Percentiles rank a stretch among this genome's conserved stretches.
phyloP scores from a whole-genome alignment of 257 asterid genomes.

The Paraleonurus japonicus region DNA sequence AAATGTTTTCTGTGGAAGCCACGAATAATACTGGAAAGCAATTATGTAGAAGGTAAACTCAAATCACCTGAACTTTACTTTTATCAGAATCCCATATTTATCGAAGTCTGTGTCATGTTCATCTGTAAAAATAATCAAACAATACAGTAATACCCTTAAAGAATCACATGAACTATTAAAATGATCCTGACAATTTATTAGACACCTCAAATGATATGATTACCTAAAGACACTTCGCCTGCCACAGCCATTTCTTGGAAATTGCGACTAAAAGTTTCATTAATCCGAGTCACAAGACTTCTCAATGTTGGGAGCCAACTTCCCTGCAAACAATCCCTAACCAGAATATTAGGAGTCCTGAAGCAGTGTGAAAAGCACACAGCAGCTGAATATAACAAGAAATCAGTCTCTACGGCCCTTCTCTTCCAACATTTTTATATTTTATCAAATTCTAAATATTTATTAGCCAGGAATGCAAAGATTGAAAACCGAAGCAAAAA shows the following conservation, averaged over 20 bases:
- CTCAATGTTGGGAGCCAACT: constrained; percentile 90
- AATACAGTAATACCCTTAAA: constrained; percentile 17
- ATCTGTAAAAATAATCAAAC: constrained; percentile 46
- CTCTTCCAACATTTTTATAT: constrained; percentile 7
- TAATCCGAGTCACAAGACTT: constrained; percentile 70
- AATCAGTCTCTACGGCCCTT: neutral
- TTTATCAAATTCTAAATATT: neutral
- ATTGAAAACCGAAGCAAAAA: neutral
- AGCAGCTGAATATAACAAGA: constrained; percentile 4
- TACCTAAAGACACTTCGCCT: constrained; percentile 93
- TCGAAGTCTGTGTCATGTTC: constrained; percentile 82
- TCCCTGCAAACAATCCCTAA: constrained; percentile 53
- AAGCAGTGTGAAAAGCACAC: constrained; percentile 1
- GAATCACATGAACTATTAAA: constrained; percentile 14
- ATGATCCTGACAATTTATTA: constrained; percentile 1
- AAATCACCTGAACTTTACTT: constrained; percentile 93
- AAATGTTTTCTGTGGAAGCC: neutral
- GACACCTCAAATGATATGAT: constrained; percentile 4
- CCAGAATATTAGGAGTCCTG: constrained; percentile 16
- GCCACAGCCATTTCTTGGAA: constrained; percentile 99
- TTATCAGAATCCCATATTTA: constrained; percentile 85
- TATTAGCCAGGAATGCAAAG: neutral
- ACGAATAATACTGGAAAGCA: neutral
- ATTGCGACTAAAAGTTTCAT: constrained; percentile 77
- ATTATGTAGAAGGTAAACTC: constrained; percentile 13